Evolutionary conservation across 495 filamentous ascomycete species (phyloP).

Genomic region (Penicillium bialowiezense): DNA sequence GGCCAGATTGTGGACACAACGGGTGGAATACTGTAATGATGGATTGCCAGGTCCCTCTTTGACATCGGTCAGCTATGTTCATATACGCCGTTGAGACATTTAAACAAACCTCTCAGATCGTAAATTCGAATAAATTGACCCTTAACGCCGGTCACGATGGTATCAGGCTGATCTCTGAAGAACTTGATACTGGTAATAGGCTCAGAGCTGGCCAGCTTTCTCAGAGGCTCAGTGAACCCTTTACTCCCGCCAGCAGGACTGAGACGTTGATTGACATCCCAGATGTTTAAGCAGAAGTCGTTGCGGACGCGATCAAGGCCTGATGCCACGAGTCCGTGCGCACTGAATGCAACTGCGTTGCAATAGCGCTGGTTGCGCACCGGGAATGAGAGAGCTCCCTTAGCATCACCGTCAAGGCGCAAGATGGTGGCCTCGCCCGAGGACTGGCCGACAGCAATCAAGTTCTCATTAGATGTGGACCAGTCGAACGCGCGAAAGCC

Average conservation of each 20-base stretch:
- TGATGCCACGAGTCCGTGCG: constrained; percentile 73
- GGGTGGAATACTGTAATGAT: constrained; percentile 65
- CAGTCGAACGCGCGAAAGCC: constrained; percentile 90
- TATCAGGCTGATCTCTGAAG: constrained; percentile 79
- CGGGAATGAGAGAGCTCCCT: constrained; percentile 65
- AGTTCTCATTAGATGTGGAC: constrained; percentile 73
- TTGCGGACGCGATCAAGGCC: constrained; percentile 89
- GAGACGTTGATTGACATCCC: constrained; percentile 75
- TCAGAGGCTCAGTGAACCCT: constrained; percentile 56
- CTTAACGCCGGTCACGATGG: constrained; percentile 78
- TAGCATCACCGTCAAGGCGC: constrained; percentile 64
- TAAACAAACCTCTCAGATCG: constrained; percentile 73
- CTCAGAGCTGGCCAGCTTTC: constrained; percentile 77
- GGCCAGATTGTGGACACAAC: constrained; percentile 84
- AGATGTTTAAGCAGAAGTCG: constrained; percentile 90
- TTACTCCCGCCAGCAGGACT: constrained; percentile 35
- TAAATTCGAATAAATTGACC: constrained; percentile 86
- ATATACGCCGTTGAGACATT: constrained; percentile 5
- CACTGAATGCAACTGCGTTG: constrained; percentile 88
- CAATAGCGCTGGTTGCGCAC: constrained; percentile 85
- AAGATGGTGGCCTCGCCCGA: constrained; percentile 83
- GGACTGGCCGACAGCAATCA: constrained; percentile 81
- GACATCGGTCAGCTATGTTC: constrained; percentile 4
- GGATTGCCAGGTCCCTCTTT: constrained; percentile 53
- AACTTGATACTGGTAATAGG: constrained; percentile 89